phyloP scores from a whole-genome alignment of 768 basidiomycete genomes.

The Gymnopilus junonius region DNA sequence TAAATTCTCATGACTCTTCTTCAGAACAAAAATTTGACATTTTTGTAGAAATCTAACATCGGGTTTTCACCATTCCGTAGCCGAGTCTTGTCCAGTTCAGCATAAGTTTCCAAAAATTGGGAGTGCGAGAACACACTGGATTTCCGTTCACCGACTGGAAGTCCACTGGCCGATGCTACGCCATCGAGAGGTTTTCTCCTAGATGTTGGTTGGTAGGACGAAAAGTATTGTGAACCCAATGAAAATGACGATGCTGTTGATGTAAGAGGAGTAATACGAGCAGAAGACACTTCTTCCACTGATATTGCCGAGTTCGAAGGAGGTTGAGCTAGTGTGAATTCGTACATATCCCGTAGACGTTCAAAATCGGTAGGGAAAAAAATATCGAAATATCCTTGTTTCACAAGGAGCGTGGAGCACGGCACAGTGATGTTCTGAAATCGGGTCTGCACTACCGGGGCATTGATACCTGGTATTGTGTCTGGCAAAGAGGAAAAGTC shows the following conservation, averaged over 20 bases:
- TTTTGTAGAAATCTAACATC: slow-evolving; percentile 87
- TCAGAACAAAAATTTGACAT: slow-evolving; percentile 92
- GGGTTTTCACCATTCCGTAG: slow-evolving; percentile 87
- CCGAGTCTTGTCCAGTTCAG: slow-evolving; percentile 69
- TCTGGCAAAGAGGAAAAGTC: slow-evolving; percentile 93
- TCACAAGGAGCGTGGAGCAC: slow-evolving; percentile 88
- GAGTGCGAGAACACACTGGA: slow-evolving; percentile 86
- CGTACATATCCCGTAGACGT: slow-evolving; percentile 88
- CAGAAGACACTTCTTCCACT: slow-evolving; percentile 32
- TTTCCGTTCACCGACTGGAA: slow-evolving; percentile 81
- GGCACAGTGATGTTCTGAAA: slow-evolving; percentile 86
- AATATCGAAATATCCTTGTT: slow-evolving; percentile 97
- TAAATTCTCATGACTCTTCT: not conserved
- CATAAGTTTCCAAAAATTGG: slow-evolving; percentile 89
- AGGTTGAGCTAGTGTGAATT: slow-evolving; percentile 74
- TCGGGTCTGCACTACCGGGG: slow-evolving; percentile 96
- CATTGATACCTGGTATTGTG: slow-evolving; percentile 73
- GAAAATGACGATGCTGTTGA: slow-evolving; percentile 52
- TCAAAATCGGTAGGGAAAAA: slow-evolving; percentile 96
- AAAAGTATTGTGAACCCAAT: slow-evolving; percentile 72
- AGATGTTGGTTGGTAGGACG: slow-evolving; percentile 59
- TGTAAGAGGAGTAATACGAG: slow-evolving; percentile 57
- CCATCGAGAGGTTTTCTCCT: slow-evolving; percentile 71
- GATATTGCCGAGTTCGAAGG: slow-evolving; percentile 21
- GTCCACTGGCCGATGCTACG: slow-evolving; percentile 72